A percentile compares a stretch with the other conserved stretches of the same genome.
phyloP scores from a whole-genome alignment of 2,329 filamentous ascomycete species.

The Didymella segeticola region DNA sequence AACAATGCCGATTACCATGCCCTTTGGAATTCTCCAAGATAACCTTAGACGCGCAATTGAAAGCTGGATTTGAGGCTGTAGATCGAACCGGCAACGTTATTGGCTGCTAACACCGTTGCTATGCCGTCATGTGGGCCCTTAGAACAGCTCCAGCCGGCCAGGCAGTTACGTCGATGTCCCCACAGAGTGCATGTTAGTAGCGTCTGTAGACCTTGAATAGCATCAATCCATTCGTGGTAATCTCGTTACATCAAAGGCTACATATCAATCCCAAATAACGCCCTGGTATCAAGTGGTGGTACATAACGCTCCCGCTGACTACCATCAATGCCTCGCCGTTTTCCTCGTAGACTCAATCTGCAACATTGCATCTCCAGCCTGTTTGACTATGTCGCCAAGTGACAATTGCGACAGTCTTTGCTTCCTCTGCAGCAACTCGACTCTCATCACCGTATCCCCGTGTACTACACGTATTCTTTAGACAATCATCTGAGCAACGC shows the following conservation, averaged over 20 bases:
- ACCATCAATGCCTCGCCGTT: background rate
- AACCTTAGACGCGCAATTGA: background rate
- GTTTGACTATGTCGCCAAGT: background rate
- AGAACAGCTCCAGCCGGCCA: slow-evolving; percentile 11
- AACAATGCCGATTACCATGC: too few species aligned
- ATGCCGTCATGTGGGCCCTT: slow-evolving; percentile 25
- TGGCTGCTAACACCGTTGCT: slow-evolving; percentile 17
- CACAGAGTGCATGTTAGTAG: slow-evolving; percentile 9
- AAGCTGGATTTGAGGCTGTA: background rate
- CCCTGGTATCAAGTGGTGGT: slow-evolving; percentile 39
- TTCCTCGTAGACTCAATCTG: background rate
- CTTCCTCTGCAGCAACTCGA: background rate
- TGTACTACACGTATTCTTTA: slow-evolving; percentile 17
- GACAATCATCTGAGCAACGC: slow-evolving; percentile 98
- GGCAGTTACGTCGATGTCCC: slow-evolving; percentile 22
- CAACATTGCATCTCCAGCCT: background rate
- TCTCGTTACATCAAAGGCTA: slow-evolving; percentile 12
- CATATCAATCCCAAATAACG: slow-evolving; percentile 29
- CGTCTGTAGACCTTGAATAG: slow-evolving; percentile 3
- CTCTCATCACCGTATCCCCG: too few species aligned
- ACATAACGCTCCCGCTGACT: slow-evolving; percentile 22
- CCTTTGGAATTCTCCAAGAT: background rate
- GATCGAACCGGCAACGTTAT: background rate
- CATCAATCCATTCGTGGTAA: slow-evolving; percentile 13
- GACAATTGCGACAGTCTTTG: background rate